Percentiles rank a stretch among this genome's conserved stretches.
These are phyloP conservation scores for Apiospora rasikravindrae DNA, from an alignment of 2,329 filamentous ascomycete genomes.

Conservation along the genomic window DNA sequence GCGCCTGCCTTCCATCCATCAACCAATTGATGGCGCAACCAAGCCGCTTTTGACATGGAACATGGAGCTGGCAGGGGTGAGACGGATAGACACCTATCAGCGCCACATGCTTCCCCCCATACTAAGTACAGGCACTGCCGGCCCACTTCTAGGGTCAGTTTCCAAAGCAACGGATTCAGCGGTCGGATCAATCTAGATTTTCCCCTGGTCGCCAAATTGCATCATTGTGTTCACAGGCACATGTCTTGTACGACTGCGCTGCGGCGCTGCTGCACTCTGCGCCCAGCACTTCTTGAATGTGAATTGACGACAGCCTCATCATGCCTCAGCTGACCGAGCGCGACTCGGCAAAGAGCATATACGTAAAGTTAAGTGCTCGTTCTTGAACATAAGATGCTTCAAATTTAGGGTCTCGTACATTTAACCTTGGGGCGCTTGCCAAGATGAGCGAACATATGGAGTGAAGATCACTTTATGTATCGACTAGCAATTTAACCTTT, in stretches of 20 bases:
- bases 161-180: slow-evolving; percentile 9
- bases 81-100: slow-evolving; percentile 7
- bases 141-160: slow-evolving; percentile 1
- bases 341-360: too few relatives aligned
- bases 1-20: too few relatives aligned
- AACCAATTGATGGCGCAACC: too few relatives aligned
- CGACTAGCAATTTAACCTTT: background rate
- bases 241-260: background rate
- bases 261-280: background rate
- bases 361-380: background rate
- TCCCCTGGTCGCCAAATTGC: slow-evolving; percentile 14
- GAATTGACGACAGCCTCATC: background rate
- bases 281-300: background rate
- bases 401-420: background rate
- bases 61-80: background rate
- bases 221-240: slow-evolving; percentile 6
- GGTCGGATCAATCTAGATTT: slow-evolving; percentile 12
- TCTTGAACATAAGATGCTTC: background rate
- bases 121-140: background rate
- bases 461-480: background rate
- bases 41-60: background rate
- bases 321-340: background rate
- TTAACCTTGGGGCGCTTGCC: background rate
- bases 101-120: background rate
- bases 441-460: background rate